Evolutionary conservation across 495 filamentous ascomycete species (phyloP).

Genomic region (Penicillium mononematosum): DNA sequence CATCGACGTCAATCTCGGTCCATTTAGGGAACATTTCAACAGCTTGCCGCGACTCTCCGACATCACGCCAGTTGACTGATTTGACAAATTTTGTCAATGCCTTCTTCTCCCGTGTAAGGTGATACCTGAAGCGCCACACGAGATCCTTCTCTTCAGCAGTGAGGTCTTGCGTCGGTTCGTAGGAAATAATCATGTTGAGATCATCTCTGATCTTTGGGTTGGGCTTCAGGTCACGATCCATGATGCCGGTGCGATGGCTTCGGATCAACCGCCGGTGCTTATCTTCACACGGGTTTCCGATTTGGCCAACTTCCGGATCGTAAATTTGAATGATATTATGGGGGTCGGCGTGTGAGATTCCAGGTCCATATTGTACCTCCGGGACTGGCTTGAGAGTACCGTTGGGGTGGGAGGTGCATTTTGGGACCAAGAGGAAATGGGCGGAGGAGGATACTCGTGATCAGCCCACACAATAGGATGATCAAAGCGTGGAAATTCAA

Average conservation of each 20-base stretch:
- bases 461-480: constrained; percentile 95
- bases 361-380: constrained; percentile 79
- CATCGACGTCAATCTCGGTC: constrained; percentile 97
- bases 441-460: constrained; percentile 83
- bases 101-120: constrained; percentile 86
- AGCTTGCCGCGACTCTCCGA: constrained; percentile 81
- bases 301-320: constrained; percentile 85
- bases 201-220: constrained; percentile 97
- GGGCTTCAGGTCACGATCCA: constrained; percentile 91
- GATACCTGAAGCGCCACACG: constrained; percentile 94
- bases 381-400: constrained; percentile 72
- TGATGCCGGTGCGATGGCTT: constrained; percentile 85
- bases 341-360: constrained; percentile 63
- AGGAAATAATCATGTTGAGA: constrained; percentile 84
- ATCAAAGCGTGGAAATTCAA: constrained; percentile 93
- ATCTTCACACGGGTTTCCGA: constrained; percentile 91
- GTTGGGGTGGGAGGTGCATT: constrained; percentile 61
- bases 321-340: constrained; percentile 74
- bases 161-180: constrained; percentile 86
- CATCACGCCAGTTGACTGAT: constrained; percentile 89
- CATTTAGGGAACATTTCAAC: constrained; percentile 88
- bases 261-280: constrained; percentile 91
- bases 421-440: constrained; percentile 67
- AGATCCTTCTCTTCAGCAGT: constrained; percentile 90
- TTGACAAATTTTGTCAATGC: constrained; percentile 98